Percentiles rank a stretch among this genome's conserved stretches.
Evolutionary conservation across 2,329 filamentous ascomycete genomes (phyloP).

Genomic region (Xylariaceae sp.): DNA sequence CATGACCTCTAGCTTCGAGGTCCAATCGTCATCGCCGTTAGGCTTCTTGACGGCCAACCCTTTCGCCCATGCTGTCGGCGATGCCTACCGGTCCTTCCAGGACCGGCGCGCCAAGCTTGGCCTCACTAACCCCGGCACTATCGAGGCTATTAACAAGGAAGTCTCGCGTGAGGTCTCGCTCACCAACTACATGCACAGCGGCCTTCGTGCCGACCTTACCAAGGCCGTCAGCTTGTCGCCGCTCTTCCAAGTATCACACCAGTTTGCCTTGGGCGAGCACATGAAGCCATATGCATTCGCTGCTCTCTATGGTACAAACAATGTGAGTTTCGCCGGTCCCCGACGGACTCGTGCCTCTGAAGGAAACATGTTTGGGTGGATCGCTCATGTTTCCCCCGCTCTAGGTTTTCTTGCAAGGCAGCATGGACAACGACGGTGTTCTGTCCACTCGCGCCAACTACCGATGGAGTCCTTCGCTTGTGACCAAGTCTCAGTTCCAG

Average conservation of each 20-base stretch:
- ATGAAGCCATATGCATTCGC: slow-evolving; percentile 94
- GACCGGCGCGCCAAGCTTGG: slow-evolving; percentile 84
- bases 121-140: slow-evolving; percentile 83
- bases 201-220: slow-evolving; percentile 90
- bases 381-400: slow-evolving; percentile 11
- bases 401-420: slow-evolving; percentile 92
- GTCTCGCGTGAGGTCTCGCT: slow-evolving; percentile 95
- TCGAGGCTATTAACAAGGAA: slow-evolving; percentile 85
- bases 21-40: slow-evolving; percentile 44
- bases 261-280: slow-evolving; percentile 89
- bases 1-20: slow-evolving; percentile 46
- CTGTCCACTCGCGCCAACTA: slow-evolving; percentile 89
- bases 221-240: slow-evolving; percentile 93
- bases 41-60: slow-evolving; percentile 71
- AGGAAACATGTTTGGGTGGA: background rate
- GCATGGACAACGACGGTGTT: slow-evolving; percentile 85
- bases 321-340: slow-evolving; percentile 52
- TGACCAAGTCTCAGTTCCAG: slow-evolving; percentile 84
- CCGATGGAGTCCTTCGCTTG: slow-evolving; percentile 73
- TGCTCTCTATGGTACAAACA: slow-evolving; percentile 86
- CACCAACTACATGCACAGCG: slow-evolving; percentile 94
- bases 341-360: background rate
- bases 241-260: slow-evolving; percentile 95
- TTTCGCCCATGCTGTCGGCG: slow-evolving; percentile 61
- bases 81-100: slow-evolving; percentile 76